phyloP scores from a whole-genome alignment of 2,329 filamentous ascomycete genomes.

The Arthroderma sp. region DNA sequence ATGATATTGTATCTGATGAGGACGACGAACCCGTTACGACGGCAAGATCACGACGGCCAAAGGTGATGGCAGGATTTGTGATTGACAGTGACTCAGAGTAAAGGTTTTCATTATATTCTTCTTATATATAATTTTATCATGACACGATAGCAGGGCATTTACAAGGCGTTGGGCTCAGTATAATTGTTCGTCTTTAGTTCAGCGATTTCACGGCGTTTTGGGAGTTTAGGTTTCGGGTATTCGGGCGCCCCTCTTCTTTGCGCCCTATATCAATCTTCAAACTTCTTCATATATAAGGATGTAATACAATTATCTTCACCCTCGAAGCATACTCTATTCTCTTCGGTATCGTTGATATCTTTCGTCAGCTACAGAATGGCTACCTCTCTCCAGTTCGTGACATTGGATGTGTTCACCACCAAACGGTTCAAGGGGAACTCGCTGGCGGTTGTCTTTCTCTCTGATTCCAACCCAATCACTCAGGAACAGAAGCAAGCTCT shows the following conservation, averaged over 20 bases:
- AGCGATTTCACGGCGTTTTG: background rate
- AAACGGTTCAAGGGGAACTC: slow-evolving; percentile 44
- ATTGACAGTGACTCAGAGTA: slow-evolving; percentile 35
- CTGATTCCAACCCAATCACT: slow-evolving; percentile 29
- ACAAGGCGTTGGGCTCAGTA: background rate
- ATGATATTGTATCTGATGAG: slow-evolving; percentile 15
- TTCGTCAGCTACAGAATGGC: slow-evolving; percentile 15
- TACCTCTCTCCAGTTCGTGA: slow-evolving; percentile 24
- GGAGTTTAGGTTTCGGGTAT: background rate
- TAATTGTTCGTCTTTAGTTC: background rate
- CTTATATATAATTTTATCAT: background rate
- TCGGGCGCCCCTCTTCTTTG: background rate
- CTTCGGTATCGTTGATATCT: background rate
- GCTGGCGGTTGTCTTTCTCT: slow-evolving; percentile 47
- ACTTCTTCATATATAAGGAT: too few species aligned
- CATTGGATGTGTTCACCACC: slow-evolving; percentile 35
- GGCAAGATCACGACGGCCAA: slow-evolving; percentile 23
- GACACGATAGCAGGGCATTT: background rate
- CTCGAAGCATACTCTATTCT: background rate
- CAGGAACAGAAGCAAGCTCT: slow-evolving; percentile 47
- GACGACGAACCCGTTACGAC: slow-evolving; percentile 25
- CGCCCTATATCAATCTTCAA: too few species aligned
- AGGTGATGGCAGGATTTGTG: slow-evolving; percentile 29
- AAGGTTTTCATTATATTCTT: slow-evolving; percentile 3
- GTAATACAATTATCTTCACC: too few species aligned